Evolutionary conservation across 192 early-diverging fungal genomes (phyloP), one percentile per base, ranked within the genome.

Genomic region (Coemansia sp.): DNA sequence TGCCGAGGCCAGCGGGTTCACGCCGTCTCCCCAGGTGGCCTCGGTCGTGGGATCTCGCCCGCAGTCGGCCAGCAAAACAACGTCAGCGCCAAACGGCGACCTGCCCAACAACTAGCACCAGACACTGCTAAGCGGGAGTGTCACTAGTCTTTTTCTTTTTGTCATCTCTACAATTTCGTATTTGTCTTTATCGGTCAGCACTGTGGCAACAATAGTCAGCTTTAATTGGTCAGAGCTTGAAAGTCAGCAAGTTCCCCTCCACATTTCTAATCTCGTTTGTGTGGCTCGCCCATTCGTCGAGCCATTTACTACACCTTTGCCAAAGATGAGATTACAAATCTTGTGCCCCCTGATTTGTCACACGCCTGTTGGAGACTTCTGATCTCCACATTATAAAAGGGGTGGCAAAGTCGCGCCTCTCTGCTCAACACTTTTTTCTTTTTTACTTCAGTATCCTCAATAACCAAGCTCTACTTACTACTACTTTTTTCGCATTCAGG

Each of bases 1-100:
- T 74, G 75, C 75, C 3, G 75, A 76, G 27, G 57, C 77, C 54
- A 60, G 68, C 22, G 55, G 75, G 5, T 82, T 82, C 34, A 51
- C 68, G 41, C 71, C 74, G 3, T 54, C 79, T 20, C 60, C 74
- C 44, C 66, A 67, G 9, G 65, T 49, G 4, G 54, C 31, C 11
- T 8, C 31, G 27, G 40, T 20, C 65, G 9, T 43, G 33, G 40
- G 34, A 20, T 10, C 22, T 52, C 57, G 5, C 27, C 34, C 51
- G 42, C 16, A 20, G 52, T 66, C 40, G 8, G 52, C 18, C 46
- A 43, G 16, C 31, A 69, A 29, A 27, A 70, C 16, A 33, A 57
- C 31, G 59, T 38, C 59, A n/a, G 59, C 16, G 3, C 9, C 59
- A 61, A 61, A n/a, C 59, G 34, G 34, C 33, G 36, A 18, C 7